A percentile compares a stretch with the other conserved stretches of the same genome.
Conservation (phyloP, 495 filamentous ascomycete genomes). For the Cercophora newfieldiana region DNA sequence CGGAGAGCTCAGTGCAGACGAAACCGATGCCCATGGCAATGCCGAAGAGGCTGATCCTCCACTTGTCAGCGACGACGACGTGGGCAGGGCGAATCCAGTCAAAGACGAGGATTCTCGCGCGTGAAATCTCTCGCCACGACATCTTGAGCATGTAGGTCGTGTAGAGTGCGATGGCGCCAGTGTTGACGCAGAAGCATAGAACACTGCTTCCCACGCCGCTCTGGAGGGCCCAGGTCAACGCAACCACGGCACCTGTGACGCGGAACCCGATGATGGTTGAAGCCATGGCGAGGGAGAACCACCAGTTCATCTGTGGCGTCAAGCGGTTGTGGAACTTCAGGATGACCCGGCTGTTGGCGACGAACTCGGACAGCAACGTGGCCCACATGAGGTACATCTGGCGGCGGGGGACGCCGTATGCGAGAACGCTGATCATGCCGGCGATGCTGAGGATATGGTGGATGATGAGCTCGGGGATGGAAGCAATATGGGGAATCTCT, state of each 20-base stretch:
- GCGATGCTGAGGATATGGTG: conserved; percentile 28
- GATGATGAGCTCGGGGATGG: conserved; percentile 27
- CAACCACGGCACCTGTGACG: conserved; percentile 21
- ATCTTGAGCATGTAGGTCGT: conserved; percentile 27
- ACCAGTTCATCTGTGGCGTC: conserved; percentile 16
- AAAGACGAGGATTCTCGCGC: conserved; percentile 14
- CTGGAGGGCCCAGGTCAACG: conserved; percentile 24
- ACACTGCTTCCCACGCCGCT: conserved; percentile 7
- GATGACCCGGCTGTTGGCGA: conserved; percentile 20
- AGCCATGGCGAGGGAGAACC: conserved; percentile 17
- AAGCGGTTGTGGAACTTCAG: conserved; percentile 25
- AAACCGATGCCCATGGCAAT: conserved; percentile 20
- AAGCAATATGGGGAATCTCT: conserved; percentile 22
- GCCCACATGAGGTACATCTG: conserved; percentile 28
- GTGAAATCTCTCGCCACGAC: conserved; percentile 10
- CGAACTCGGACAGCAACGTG: conserved; percentile 22
- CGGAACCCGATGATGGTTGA: conserved; percentile 19
- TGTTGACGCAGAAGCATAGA: conserved; percentile 15
- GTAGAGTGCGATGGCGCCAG: conserved; percentile 19
- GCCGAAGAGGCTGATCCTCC: conserved; percentile 20
- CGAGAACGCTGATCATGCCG: conserved; percentile 21
- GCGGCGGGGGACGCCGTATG: conserved; percentile 24
- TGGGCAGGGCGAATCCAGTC: conserved; percentile 6
- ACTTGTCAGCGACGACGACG: conserved; percentile 22
- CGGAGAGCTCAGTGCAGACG: conserved; percentile 18